Base-by-base conservation (phyloP, 768 basidiomycete genomes). In the Naganishia onofrii region DNA sequence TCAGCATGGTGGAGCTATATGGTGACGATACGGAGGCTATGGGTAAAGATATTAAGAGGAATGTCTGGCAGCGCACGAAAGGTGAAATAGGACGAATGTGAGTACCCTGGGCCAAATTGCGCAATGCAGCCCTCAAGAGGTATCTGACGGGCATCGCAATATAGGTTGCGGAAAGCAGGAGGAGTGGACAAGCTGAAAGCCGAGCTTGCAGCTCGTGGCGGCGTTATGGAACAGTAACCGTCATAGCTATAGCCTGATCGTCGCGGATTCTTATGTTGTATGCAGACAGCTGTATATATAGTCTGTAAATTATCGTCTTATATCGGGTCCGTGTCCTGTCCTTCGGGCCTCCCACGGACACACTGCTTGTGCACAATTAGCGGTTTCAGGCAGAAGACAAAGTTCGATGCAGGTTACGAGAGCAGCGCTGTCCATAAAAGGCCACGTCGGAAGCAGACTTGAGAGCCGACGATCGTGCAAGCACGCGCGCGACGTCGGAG, bases 61-160 rank as follows among this genome's bases (percentile, higher is more conserved):
- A 98, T 79, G 82, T 86, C 19, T 88, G 88, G 80, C 95, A 98
- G 82, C 86, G 89, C 77, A 96, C 93, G 1, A 85, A 84, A 36
- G 93, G 91, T 21, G 88, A 92, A 82, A 79, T 97, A 38, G 76
- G 73, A 69, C 56, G 77, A 69, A 78, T 78, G 77, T 72, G 66
- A 68, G 70, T 70, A 21, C 8, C 1, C 34, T 10, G n/a, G 15
- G 23, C 13, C 42, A 57, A 13, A 0, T 32, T 10, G 1, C 26
- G 8, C 21, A 32, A 21, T 17, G 4, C 3, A 23, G 13, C 9
- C 34, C 29, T 9, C 42, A 3, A 12, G 28, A 32, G 23, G 21
- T 15, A 9, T 48, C 19, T 38, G n/a, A 28, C 52, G n/a, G 17
- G n/a, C 17, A 19, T 8, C 23, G 17, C 26, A 17, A 7, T 21